phyloP scores from a whole-genome alignment of 2,329 filamentous ascomycete species.

The Fusarium palustre region DNA sequence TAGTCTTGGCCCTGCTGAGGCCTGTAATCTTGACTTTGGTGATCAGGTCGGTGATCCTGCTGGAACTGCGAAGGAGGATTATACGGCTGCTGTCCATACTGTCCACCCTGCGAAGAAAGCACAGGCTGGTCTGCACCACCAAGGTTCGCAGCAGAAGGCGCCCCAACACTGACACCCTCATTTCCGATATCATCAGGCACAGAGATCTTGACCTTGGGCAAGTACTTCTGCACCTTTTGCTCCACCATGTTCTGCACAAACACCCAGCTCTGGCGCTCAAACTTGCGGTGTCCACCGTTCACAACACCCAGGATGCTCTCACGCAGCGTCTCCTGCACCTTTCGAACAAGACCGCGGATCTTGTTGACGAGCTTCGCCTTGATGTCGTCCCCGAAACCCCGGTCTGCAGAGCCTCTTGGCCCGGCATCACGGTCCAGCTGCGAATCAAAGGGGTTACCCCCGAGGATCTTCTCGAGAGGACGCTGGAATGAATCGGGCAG shows the following conservation, averaged over 20 bases:
- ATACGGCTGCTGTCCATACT: conserved; percentile 46
- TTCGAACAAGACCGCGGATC: conserved; percentile 58
- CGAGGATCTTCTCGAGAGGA: conserved; percentile 60
- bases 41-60: conserved; percentile 30
- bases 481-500: conserved; percentile 58
- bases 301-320: conserved; percentile 59
- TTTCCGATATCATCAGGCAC: conserved; percentile 62
- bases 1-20: conserved; percentile 34
- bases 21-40: conserved; percentile 15
- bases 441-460: conserved; percentile 60
- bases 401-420: conserved; percentile 45
- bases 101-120: conserved; percentile 39
- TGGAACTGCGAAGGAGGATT: conserved; percentile 44
- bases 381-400: conserved; percentile 58
- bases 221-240: conserved; percentile 59
- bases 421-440: conserved; percentile 55
- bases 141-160: conserved; percentile 50
- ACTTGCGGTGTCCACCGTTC: conserved; percentile 61
- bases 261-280: conserved; percentile 59
- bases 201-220: conserved; percentile 59
- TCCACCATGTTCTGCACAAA: conserved; percentile 61
- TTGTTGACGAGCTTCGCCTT: conserved; percentile 58
- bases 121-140: conserved; percentile 50
- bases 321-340: conserved; percentile 60
- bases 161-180: conserved; percentile 58